These are phyloP conservation scores for Striga hermonthica DNA, from an alignment of 305 asterid genomes.

Conservation along the genomic window DNA sequence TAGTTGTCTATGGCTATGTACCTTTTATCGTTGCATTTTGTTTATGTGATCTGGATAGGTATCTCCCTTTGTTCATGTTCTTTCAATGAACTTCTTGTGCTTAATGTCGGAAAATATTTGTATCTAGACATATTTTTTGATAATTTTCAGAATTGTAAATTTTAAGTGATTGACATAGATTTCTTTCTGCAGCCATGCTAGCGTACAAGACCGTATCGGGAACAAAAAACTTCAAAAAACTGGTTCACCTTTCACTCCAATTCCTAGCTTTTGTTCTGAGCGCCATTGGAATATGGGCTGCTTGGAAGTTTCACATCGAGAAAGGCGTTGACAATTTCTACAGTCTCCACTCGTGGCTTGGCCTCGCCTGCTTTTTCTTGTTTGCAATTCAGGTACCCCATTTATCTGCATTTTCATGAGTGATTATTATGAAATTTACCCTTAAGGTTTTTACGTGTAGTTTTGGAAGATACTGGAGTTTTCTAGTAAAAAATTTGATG, in stretches of 20 bases:
- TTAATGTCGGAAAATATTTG: no score
- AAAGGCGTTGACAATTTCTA: constrained; percentile 32
- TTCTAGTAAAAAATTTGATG: background rate
- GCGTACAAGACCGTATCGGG: constrained; percentile 47
- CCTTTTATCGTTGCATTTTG: background rate
- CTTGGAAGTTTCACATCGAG: constrained; percentile 69
- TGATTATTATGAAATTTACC: background rate
- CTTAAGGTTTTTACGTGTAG: background rate
- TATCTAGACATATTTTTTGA: no score
- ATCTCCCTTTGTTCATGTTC: no score
- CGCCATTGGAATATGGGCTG: constrained; percentile 73
- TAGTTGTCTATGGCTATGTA: no score
- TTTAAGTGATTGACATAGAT: background rate
- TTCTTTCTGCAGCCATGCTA: background rate
- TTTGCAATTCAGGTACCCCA: constrained; percentile 71
- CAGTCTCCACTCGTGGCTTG: constrained; percentile 96
- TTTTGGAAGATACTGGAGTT: background rate
- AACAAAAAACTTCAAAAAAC: constrained; percentile 61
- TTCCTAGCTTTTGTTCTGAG: constrained; percentile 54
- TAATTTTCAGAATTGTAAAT: background rate
- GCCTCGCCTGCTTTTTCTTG: constrained; percentile 68
- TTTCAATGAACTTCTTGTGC: no score
- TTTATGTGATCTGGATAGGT: background rate
- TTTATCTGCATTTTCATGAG: background rate
- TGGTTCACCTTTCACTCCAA: constrained; percentile 69